Percentiles rank a stretch among this genome's conserved stretches.
These are phyloP conservation scores for Suillus subluteus DNA, from an alignment of 768 basidiomycete species.

Conservation along the genomic window DNA sequence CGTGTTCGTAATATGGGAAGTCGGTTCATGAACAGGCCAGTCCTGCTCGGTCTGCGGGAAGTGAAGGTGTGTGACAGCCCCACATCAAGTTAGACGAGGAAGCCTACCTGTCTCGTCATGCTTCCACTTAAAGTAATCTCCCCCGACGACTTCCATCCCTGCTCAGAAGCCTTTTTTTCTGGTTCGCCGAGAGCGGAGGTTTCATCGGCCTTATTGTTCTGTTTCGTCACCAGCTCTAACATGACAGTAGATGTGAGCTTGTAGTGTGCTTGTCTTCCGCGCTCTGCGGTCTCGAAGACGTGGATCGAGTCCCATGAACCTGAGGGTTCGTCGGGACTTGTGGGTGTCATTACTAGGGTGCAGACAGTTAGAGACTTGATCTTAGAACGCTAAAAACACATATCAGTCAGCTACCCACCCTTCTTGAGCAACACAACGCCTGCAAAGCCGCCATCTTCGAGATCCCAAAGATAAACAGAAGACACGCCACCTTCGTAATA, in stretches of 20 bases:
- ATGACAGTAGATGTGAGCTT: constrained; percentile 97
- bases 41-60: constrained; percentile 78
- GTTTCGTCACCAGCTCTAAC: constrained; percentile 80
- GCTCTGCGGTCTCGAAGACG: constrained; percentile 93
- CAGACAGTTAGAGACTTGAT: constrained; percentile 8
- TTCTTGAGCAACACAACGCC: constrained; percentile 97
- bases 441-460: constrained; percentile 95
- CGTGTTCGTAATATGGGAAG: constrained; percentile 91
- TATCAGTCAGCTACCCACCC: constrained; percentile 47
- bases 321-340: constrained; percentile 60
- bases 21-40: constrained; percentile 74
- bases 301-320: constrained; percentile 99
- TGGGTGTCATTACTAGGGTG: constrained; percentile 62
- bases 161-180: constrained; percentile 43
- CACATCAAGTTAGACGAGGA: constrained; percentile 13
- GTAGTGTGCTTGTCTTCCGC: constrained; percentile 92
- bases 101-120: constrained; percentile 92
- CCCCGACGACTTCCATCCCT: constrained; percentile 65
- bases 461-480: constrained; percentile 97
- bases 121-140: constrained; percentile 89
- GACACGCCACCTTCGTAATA: constrained; percentile 99
- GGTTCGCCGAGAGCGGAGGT: constrained; percentile 21
- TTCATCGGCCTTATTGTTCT: constrained; percentile 36
- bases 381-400: constrained; percentile 7
- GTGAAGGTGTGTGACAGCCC: constrained; percentile 16